Base-by-base conservation (phyloP, 1,284 basidiomycete genomes). In the Pseudozyma pruni region DNA sequence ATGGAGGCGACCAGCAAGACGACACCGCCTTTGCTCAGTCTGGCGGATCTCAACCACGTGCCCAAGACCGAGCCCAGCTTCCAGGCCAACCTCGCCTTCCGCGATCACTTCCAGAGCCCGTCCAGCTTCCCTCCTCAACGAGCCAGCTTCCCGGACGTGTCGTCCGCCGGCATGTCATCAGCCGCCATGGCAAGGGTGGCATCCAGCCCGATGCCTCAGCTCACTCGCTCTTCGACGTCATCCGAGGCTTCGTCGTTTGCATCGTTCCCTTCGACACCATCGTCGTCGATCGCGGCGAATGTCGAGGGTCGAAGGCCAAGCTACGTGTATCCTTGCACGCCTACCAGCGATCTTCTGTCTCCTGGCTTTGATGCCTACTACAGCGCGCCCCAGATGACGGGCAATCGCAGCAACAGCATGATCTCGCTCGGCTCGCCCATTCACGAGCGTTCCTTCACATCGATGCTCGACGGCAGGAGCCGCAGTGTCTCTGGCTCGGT, bases 361-460 rank as follows among this genome's bases (percentile, higher is more conserved):
- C 70, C 64, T 9, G 60, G 70, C 38, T 69, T 66, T 32, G 69
- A 75, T 22, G 44, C 71, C 19, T 72, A 68, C 51, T 72, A 70
- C 49, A 73, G 56, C 19, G 73, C 72, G 2, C 70, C 71, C 9
- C 41, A 40, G 35, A 71, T 76, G 69, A 43, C 74, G n/a, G 59
- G 59, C 16, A 73, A 72, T 20, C 62, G 68, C 14, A 76, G 75
- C 64, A 75, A 72, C 49, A 78, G 75, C 66, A 74, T 72, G 59
- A 48, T 57, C 33, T 57, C 66, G 16, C 42, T 77, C 7, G 50
- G 60, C 9, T 79, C 74, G 14, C 72, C 67, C 7, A 50, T 66
- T 35, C 46, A 47, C 31, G 53, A 63, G 20, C 54, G 38, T 38
- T 31, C 49, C 10, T 41, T 68, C 35, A 66, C 72, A 2, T 74